Evolutionary conservation across 139 green algal species (phyloP), one percentile per base, ranked within the genome.

Genomic region (Eudorina sp.): DNA sequence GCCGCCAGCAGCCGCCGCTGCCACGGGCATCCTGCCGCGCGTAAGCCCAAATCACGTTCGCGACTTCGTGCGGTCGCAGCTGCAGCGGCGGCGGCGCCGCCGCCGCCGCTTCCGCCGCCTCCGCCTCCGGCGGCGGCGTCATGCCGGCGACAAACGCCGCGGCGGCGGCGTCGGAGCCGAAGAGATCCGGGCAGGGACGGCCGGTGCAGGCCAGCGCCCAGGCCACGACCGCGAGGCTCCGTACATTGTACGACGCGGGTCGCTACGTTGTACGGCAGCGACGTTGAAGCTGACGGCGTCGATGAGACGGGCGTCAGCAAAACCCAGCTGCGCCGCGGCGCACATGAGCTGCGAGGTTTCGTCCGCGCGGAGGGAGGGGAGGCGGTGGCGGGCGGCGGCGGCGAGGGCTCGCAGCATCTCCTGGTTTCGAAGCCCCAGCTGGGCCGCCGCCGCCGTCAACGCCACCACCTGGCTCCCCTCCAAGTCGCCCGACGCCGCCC

Each of bases 11-110:
- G 64, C 18, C 31, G 40, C n/a, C n/a, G n/a, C n/a, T n/a, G n/a
- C n/a, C n/a, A 34, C 4, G 58, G 25, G 34, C 55, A 27, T n/a
- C 60, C 55, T 85, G 43, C 58, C 31, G 62, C 31, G 81, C 81
- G 16, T 79, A 87, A 13, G 81, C 81, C 81, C 81, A 87, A n/a
- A 79, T 4, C 29, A 34, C 64, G 62, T 87, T 87, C 6, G 64
- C 81, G 0, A 79, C 2, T 45, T 87, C 81, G 45, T 79, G 46
- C 8, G 62, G 81, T 0, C 81, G 81, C 64, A 87, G 62, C 80
- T 64, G 41, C 79, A 69, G 11, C 25, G 31, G 79, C 53, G 58
- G 5, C 9, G 53, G 5, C 51, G 21, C 34, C 2, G 36, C 27
- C 13, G 60, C 51, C 34, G 31, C n/a, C 2, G n/a, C 75, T 51